Evolutionary conservation across 306 rosid species (phyloP).

Genomic region (Cicer arietinum): DNA sequence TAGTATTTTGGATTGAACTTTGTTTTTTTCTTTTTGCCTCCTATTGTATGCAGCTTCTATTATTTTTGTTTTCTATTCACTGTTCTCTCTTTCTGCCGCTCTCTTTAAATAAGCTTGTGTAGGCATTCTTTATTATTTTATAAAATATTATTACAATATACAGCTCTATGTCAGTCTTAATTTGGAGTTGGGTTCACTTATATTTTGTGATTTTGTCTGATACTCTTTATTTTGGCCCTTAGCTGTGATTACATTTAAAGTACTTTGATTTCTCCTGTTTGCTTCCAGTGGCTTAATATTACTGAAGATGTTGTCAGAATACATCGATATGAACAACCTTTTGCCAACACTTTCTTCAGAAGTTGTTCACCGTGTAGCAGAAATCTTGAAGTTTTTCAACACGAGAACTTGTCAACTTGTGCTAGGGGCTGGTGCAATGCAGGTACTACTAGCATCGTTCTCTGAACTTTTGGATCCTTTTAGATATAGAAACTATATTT

Average conservation of each 20-base stretch:
- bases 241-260: constrained; percentile 38
- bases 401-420: constrained; percentile 99
- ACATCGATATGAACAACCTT: constrained; percentile 84
- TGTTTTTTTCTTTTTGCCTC: not conserved
- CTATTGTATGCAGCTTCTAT: constrained; percentile 12
- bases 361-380: constrained; percentile 94
- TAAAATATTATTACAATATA: not conserved
- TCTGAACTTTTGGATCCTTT: constrained; percentile 20
- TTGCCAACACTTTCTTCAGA: constrained; percentile 87
- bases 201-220: constrained; percentile 37
- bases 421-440: constrained; percentile 99
- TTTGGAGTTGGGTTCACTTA: constrained; percentile 23
- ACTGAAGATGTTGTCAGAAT: constrained; percentile 96
- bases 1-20: constrained; percentile 58
- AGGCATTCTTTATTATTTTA: constrained; percentile 18
- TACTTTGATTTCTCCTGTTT: constrained; percentile 40
- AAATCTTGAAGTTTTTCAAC: constrained; percentile 92
- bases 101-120: constrained; percentile 15
- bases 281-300: constrained; percentile 89
- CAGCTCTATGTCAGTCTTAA: constrained; percentile 29
- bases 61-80: not conserved
- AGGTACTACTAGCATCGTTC: constrained; percentile 62
- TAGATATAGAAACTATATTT: constrained; percentile 4
- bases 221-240: constrained; percentile 2
- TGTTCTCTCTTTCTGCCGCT: constrained; percentile 6